Base-by-base conservation (phyloP, 2,329 filamentous ascomycete genomes). In the Colletotrichum cuscutae region DNA sequence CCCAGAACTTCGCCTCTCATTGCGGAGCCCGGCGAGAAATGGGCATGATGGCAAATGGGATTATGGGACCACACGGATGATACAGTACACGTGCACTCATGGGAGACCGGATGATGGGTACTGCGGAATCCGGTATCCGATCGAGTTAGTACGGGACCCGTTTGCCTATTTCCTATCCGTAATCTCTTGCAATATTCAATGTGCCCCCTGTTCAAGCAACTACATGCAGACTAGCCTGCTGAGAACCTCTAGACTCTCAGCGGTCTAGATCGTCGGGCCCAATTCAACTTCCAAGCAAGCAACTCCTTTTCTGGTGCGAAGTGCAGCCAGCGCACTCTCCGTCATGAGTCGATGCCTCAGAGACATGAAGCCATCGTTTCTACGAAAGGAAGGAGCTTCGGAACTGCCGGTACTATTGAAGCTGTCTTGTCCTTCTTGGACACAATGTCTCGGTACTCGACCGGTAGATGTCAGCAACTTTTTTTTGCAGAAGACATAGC, bases 51-150 rank as follows among this genome's bases (percentile, higher is more conserved):
- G 68, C 37, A 19, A 19, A 42, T 42, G 37, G 37, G 37, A 19
- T 42, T 42, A 71, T 46, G 63, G 68, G 46, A 46, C 63, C 63
- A 46, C 42, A 49, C 19, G 42, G 42, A 13, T 58, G 46, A 54
- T 46, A 32, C 42, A 49, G 19, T 56, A 71, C 68, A 60, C 56
- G 42, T 46, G 63, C 68, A 63, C 68, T 42, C 37, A 42, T 42
- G 37, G 15, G 37, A 42, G 37, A 42, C 37, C 37, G 37, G 37
- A 42, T 42, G 37, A 42, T 35, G 24, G 62, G 68, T n/a, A 54
- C n/a, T 30, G 32, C 49, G 68, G 54, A 24, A 54, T 60, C 28
- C 59, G 9, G 22, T n/a, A 12, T 61, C 53, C 30, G 62, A 66
- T 71, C 35, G 42, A 67, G 68, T 58, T 67, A 71, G 54, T 52